Percentiles rank a stretch among this genome's conserved stretches.
Conservation (phyloP, 257 asterid genomes). For the Jaltomata sinuosa region DNA sequence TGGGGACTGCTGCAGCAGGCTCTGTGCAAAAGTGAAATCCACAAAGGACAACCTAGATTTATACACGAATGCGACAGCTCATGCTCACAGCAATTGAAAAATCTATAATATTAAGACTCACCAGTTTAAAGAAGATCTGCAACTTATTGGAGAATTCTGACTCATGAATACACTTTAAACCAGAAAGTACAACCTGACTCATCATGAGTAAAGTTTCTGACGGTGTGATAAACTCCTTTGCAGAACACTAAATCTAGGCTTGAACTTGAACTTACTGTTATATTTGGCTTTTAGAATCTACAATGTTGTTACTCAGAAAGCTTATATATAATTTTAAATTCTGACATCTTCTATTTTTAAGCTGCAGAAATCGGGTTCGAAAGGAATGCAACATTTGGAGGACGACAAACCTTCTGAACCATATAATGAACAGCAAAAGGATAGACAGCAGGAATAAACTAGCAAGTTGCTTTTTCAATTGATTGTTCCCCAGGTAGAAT, state of each 20-base stretch:
- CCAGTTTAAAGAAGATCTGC: not conserved
- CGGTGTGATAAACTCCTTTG: not conserved
- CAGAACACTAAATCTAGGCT: not conserved
- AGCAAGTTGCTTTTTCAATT: not conserved
- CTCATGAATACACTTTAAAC: not conserved
- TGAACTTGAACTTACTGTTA: not conserved
- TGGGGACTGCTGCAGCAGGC: conserved; percentile 84
- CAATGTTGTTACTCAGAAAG: not conserved
- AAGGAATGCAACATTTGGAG: not conserved
- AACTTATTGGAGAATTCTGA: not conserved
- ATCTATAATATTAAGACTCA: not conserved
- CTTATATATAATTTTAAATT: not conserved
- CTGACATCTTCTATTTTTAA: not conserved
- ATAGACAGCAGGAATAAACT: not conserved
- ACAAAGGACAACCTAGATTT: not conserved
- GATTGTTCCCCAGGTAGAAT: not conserved
- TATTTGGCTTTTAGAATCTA: not conserved
- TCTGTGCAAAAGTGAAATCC: conserved; percentile 35
- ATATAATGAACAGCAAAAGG: not conserved
- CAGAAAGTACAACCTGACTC: not conserved
- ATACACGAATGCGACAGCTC: not conserved
- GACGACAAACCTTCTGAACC: not conserved
- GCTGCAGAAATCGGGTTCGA: not conserved
- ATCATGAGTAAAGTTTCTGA: not conserved
- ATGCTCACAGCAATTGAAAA: not conserved